A percentile compares a stretch with the other conserved stretches of the same genome.
Evolutionary conservation across 1,284 basidiomycete genomes (phyloP).

Genomic region (Volvariella volvacea): DNA sequence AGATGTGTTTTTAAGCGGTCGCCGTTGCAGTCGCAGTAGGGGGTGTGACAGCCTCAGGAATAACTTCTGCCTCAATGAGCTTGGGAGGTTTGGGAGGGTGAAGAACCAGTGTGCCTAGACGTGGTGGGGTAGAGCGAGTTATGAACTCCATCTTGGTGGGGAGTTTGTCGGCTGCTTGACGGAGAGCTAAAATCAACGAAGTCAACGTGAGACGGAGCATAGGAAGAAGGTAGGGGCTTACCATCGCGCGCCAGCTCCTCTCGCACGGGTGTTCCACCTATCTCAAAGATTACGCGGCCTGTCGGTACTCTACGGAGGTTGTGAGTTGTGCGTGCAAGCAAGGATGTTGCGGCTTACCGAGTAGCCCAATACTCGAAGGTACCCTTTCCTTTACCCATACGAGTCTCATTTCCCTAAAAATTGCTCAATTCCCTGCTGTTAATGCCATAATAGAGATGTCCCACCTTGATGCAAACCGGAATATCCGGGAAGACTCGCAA

Average conservation of each 20-base stretch:
- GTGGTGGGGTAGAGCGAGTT: slow-evolving; percentile 60
- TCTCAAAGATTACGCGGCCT: slow-evolving; percentile 93
- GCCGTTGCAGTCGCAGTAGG: too few relatives aligned
- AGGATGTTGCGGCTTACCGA: slow-evolving; percentile 45
- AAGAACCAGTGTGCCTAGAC: slow-evolving; percentile 70
- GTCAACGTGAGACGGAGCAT: neutral
- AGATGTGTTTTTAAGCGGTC: too few relatives aligned
- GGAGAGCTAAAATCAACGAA: slow-evolving; percentile 58
- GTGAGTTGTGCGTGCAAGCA: slow-evolving; percentile 3
- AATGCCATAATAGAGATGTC: slow-evolving; percentile 10
- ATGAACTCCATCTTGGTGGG: slow-evolving; percentile 92
- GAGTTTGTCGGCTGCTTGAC: slow-evolving; percentile 85
- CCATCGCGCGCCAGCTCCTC: slow-evolving; percentile 93
- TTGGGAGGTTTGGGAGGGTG: slow-evolving; percentile 30
- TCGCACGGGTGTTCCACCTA: slow-evolving; percentile 86
- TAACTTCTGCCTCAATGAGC: neutral
- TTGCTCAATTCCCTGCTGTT: neutral
- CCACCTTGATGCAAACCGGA: slow-evolving; percentile 93
- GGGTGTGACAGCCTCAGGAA: too few relatives aligned
- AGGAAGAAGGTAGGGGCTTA: slow-evolving; percentile 28
- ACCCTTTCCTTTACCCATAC: slow-evolving; percentile 99
- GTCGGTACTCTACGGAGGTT: slow-evolving; percentile 62
- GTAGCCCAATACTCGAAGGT: slow-evolving; percentile 97
- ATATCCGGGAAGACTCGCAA: slow-evolving; percentile 94
- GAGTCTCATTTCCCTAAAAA: slow-evolving; percentile 88